Percentiles rank a stretch among this genome's conserved stretches.
Evolutionary conservation across 352 stramenopile genomes (phyloP).

Genomic region (Elongisporangium prolatum): DNA sequence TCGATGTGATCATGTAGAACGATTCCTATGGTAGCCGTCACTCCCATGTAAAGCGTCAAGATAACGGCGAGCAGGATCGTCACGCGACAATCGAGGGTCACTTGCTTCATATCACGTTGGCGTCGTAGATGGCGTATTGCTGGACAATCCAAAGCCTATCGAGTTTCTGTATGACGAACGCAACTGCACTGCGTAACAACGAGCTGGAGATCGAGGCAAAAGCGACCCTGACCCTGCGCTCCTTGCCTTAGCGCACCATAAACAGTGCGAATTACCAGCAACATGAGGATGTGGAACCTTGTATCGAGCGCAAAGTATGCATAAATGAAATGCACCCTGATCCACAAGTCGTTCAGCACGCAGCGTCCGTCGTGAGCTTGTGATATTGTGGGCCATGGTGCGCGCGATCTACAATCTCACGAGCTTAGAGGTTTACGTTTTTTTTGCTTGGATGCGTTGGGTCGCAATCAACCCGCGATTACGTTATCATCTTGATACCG

Average conservation of each 20-base stretch:
- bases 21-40: conserved; percentile 17
- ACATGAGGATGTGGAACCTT: conserved; percentile 21
- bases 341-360: not conserved
- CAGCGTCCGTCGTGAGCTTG: not conserved
- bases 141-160: conserved; percentile 19
- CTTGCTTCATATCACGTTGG: conserved; percentile 6
- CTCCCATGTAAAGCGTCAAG: conserved; percentile 25
- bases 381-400: not conserved
- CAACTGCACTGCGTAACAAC: conserved; percentile 24
- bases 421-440: not conserved
- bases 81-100: not conserved
- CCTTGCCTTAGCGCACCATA: conserved; percentile 6
- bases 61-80: conserved; percentile 16
- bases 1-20: conserved; percentile 21
- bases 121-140: conserved; percentile 12
- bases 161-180: conserved; percentile 29
- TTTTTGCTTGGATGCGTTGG: too few species aligned
- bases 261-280: conserved; percentile 23
- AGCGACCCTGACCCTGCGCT: conserved; percentile 32
- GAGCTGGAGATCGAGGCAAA: conserved; percentile 28
- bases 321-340: conserved; percentile 19
- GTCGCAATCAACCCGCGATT: not conserved
- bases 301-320: conserved; percentile 19
- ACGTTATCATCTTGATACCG: not conserved
- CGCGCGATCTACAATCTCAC: not conserved